These are phyloP conservation scores for Globisporangium uncinulatum DNA, from an alignment of 352 stramenopile genomes.

Conservation along the genomic window DNA sequence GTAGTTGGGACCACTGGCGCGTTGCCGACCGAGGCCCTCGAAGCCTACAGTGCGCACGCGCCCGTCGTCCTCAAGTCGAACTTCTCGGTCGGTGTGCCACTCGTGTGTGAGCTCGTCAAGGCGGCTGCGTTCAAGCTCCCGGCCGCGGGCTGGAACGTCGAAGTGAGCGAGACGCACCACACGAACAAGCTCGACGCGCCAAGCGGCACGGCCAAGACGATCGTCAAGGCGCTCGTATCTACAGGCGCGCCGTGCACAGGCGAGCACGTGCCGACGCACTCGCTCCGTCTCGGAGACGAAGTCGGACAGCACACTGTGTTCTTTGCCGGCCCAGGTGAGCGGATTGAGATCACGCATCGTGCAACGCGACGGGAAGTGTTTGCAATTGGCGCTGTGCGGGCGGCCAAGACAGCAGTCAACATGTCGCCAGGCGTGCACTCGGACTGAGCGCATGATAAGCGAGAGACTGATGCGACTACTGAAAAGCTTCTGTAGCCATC, in stretches of 20 bases:
- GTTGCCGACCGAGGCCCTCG: slow-evolving; percentile 48
- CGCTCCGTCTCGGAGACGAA: slow-evolving; percentile 73
- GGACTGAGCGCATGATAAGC: slow-evolving; percentile 23
- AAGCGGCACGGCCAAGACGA: slow-evolving; percentile 73
- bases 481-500: background rate
- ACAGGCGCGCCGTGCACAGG: slow-evolving; percentile 55
- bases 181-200: slow-evolving; percentile 84
- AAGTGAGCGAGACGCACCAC: slow-evolving; percentile 81
- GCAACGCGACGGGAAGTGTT: slow-evolving; percentile 78
- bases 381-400: slow-evolving; percentile 65
- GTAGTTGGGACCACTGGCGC: slow-evolving; percentile 73
- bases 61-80: slow-evolving; percentile 75
- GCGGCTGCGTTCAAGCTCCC: slow-evolving; percentile 70
- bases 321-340: slow-evolving; percentile 71
- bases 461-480: too few relatives aligned
- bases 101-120: slow-evolving; percentile 71
- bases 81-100: slow-evolving; percentile 79
- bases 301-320: slow-evolving; percentile 80
- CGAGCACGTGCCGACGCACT: slow-evolving; percentile 48
- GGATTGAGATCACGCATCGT: slow-evolving; percentile 83
- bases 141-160: slow-evolving; percentile 68
- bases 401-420: slow-evolving; percentile 45
- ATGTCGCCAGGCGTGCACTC: slow-evolving; percentile 55
- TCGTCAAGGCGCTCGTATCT: slow-evolving; percentile 56
- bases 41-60: slow-evolving; percentile 52